Evolutionary conservation across 352 stramenopile species (phyloP), one percentile per base, ranked within the genome.

Genomic region (Phytopythium oedochilum): DNA sequence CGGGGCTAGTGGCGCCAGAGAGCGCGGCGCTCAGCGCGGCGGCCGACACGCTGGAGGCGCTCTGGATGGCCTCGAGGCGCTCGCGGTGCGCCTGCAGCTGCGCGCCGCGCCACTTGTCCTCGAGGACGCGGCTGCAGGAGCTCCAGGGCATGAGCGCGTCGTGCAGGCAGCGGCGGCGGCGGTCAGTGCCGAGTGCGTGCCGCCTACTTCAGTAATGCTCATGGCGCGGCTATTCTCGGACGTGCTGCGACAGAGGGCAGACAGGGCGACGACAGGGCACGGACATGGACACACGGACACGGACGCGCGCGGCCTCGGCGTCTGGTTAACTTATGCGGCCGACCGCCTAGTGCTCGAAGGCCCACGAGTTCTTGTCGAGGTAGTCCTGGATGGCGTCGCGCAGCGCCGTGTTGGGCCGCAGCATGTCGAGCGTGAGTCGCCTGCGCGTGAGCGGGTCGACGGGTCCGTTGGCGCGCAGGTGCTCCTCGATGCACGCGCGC

Each of bases 391-490:
- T 90, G 12, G 81, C 81, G 7, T 70, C 60, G 32, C 80, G 77
- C 54, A 93, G 64, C 18, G 68, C 77, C 42, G 68, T 75, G 56
- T 93, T 93, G 5, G 78, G 83, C 11, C 81, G 78, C 25, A 93
- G 59, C 74, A 91, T 89, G 38, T 87, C 73, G 32, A 75, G 45
- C 55, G 77, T 88, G 20, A 93, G 68, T 12, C 55, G 59, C 60
- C 86, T 66, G 39, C 83, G 71, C 32, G 83, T 92, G 15, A 93
- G 60, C 40, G 83, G 83, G 52, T 93, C 83, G 26, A 92, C 64
- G 1, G 75, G 62, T 36, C 76, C 81, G 60, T 89, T 89, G 28
- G 68, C 73, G 18, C 65, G 68, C 26, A 93, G 46, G 54, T 93
- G 83, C 42, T 88, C 68, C 51, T 93, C 81, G 9, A 93, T 48